A percentile compares a stretch with the other conserved stretches of the same genome.
Conservation (phyloP, 2,329 filamentous ascomycete genomes). For the Beauveria caledonica region DNA sequence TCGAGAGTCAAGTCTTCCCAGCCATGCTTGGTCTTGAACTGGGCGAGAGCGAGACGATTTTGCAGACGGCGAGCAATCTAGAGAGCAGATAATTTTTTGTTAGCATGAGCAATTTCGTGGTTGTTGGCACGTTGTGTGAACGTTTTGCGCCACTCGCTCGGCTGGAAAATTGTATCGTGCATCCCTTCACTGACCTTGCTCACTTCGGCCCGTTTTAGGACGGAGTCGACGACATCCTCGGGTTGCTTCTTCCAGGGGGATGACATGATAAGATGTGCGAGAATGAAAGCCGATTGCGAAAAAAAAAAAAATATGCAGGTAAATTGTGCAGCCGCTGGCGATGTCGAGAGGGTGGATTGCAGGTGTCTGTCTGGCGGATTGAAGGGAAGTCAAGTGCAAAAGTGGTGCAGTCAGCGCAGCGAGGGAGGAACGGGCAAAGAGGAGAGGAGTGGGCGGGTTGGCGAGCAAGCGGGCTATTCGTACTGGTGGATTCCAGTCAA, state of each 20-base stretch:
- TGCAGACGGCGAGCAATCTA: constrained; percentile 91
- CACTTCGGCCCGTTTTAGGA: constrained; percentile 65
- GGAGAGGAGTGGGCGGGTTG: background rate
- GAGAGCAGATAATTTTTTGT: constrained; percentile 14
- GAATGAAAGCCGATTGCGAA: background rate
- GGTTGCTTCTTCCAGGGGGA: constrained; percentile 56
- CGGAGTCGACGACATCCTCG: constrained; percentile 57
- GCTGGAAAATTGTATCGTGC: constrained; percentile 5
- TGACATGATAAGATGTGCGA: constrained; percentile 36
- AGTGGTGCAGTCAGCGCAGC: background rate
- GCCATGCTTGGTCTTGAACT: constrained; percentile 94
- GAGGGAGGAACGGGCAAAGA: background rate
- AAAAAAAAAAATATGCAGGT: background rate
- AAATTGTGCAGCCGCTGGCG: background rate
- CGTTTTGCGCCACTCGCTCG: background rate
- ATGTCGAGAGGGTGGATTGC: background rate
- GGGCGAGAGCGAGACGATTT: constrained; percentile 87
- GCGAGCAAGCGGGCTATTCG: background rate
- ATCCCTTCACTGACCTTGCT: constrained; percentile 53
- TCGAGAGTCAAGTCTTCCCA: constrained; percentile 87
- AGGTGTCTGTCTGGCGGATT: background rate
- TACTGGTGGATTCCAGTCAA: background rate
- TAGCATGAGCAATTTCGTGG: background rate
- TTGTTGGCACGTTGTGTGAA: background rate
- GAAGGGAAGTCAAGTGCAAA: constrained; percentile 8